phyloP scores from a whole-genome alignment of 495 filamentous ascomycete genomes.

The Penicillium maclennaniae region DNA sequence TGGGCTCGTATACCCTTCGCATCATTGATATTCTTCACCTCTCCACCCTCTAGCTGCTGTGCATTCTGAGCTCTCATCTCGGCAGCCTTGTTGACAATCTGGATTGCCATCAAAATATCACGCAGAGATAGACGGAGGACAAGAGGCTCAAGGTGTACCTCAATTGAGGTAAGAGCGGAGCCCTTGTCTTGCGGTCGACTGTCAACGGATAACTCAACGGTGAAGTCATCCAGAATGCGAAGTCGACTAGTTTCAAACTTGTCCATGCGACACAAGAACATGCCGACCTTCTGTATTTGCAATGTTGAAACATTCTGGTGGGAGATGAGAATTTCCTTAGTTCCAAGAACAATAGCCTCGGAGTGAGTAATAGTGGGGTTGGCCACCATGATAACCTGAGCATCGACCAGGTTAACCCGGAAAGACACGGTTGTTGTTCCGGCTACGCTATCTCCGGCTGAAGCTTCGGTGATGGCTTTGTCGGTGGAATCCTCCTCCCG shows the following conservation, averaged over 20 bases:
- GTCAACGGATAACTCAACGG: slow-evolving; percentile 83
- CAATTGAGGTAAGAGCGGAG: slow-evolving; percentile 69
- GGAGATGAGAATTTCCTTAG: slow-evolving; percentile 87
- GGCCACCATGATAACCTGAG: slow-evolving; percentile 91
- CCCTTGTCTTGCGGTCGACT: slow-evolving; percentile 63
- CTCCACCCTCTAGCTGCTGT: slow-evolving; percentile 45
- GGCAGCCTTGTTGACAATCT: slow-evolving; percentile 89
- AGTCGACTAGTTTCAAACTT: slow-evolving; percentile 82
- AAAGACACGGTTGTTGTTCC: slow-evolving; percentile 74
- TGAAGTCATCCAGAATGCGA: slow-evolving; percentile 94
- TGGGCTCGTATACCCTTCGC: slow-evolving; percentile 51
- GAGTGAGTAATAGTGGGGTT: slow-evolving; percentile 86
- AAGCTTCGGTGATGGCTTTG: slow-evolving; percentile 23
- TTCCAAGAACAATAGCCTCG: slow-evolving; percentile 92
- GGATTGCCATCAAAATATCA: slow-evolving; percentile 89
- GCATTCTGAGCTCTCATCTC: slow-evolving; percentile 63
- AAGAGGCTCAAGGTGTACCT: slow-evolving; percentile 83
- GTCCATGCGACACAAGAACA: slow-evolving; percentile 99
- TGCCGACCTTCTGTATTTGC: slow-evolving; percentile 87
- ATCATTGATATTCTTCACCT: slow-evolving; percentile 63
- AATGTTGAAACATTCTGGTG: slow-evolving; percentile 92
- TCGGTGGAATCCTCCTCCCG: slow-evolving; percentile 42
- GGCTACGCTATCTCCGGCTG: slow-evolving; percentile 29
- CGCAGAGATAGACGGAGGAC: slow-evolving; percentile 89
- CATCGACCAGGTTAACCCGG: slow-evolving; percentile 89